Base-by-base conservation (phyloP, 192 early-diverging fungal species). In the Coemansia sp. region DNA sequence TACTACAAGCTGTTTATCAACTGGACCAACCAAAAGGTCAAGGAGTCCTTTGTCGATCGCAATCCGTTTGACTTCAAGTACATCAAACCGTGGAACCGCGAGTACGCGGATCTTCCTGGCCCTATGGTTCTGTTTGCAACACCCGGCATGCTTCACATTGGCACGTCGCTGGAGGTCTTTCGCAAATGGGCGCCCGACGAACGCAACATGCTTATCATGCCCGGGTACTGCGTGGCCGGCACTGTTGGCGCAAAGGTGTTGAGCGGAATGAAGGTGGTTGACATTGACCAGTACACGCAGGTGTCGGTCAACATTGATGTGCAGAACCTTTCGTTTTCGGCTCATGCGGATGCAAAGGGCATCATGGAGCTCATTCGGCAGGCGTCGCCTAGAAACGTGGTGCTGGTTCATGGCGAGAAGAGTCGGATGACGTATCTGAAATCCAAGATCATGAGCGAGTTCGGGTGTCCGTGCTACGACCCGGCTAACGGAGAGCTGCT, bases 11-110 rank as follows among this genome's bases (percentile, higher is more conserved):
- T 97, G 18, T 99, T 95, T 70, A 95, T 99, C 70, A 91, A 90
- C 67, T 99, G 97, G 97, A 98, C 96, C 19, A 97, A 97, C 79
- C 92, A 98, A 84, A 97, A 97, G 72, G 93, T 99, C 75, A 96
- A 95, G 75, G 85, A 86, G 26, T 92, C 91, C 5, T 97, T 97
- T 88, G 93, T 93, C 6, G 88, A 96, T 44, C 87, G 92, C 67
- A 99, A 98, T 69, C 92, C 93, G 89, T 99, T 99, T 83, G 96
- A 97, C 69, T 99, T 97, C 77, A 93, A 94, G 69, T 88, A 94
- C 65, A 95, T 99, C 62, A 89, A 92, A 61, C 80, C 92, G 4
- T 97, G 91, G 90, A 87, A 92, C 56, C 84, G 84, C 9, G 79
- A 83, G 8, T 89, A 85, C 59, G 83, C 86, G 0, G 92, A 94